Evolutionary conservation across 1,284 basidiomycete species (phyloP), one percentile per base, ranked within the genome.

Genomic region (Moniliophthora roreri): DNA sequence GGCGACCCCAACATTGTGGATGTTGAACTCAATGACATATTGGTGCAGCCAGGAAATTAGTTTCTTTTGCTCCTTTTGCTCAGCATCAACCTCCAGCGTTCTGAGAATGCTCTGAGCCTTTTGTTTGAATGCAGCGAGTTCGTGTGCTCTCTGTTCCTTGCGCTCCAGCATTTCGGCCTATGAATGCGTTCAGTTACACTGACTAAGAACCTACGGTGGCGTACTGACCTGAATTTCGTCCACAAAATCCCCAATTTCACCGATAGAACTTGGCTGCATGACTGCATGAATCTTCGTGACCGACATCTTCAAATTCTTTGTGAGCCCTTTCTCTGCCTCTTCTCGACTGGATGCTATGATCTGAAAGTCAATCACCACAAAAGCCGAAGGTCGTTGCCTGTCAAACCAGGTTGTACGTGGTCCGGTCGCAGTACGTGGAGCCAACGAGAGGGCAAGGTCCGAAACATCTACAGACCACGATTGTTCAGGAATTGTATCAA

Each of bases 181-280:
- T 60, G 63, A 62, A 37, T 36, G 13, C 23, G 32, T 53, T 26
- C 52, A 34, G 40, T 6, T 16, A 48, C n/a, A 46, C 59, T 51
- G 39, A 26, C 48, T 5, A 18, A 35, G 46, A 21, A 20, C 38
- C n/a, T n/a, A n/a, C 13, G 13, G 50, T 35, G 36, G 26, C 21
- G 20, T 41, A 52, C 62, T 60, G 71, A 87, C 89, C 78, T 90
- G 88, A 48, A 91, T 71, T 60, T 93, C 82, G 63, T 93, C 90
- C 46, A 95, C 70, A 53, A 95, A 89, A 66, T 96, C 94, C 13
- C 88, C 89, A 10, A 96, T 73, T 64, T 95, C 91, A 32, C 88
- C 87, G 48, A 96, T 85, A 0, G 94, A 94, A 55, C 90, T 91
- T 15, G 94, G 87, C 66, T 95, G 93, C 87, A 95, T 87, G 44